A percentile compares a stretch with the other conserved stretches of the same genome.
Conservation (phyloP, 257 asterid genomes). For the Thymus quinquecostatus region DNA sequence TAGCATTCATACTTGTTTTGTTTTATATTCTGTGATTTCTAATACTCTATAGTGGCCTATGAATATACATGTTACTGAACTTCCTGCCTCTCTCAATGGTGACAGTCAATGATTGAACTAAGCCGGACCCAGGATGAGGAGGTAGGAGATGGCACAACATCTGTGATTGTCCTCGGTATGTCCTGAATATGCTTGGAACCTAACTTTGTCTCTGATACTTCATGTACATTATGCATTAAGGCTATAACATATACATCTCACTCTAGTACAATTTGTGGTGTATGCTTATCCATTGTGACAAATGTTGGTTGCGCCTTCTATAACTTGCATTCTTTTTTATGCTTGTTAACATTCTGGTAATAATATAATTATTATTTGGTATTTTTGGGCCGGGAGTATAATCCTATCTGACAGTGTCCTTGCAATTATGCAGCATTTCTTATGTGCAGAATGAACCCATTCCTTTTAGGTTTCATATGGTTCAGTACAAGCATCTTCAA, state of each 20-base stretch:
- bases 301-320: background rate
- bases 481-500: background rate
- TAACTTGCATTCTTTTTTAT: background rate
- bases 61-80: background rate
- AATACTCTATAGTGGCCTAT: constrained; percentile 1
- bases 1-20: background rate
- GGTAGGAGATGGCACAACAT: constrained; percentile 99
- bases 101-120: constrained; percentile 97
- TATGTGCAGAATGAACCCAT: background rate
- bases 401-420: constrained; percentile 11
- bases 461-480: background rate
- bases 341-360: background rate
- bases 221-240: constrained; percentile 8
- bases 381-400: background rate
- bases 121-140: constrained; percentile 99
- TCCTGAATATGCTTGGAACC: constrained; percentile 8
- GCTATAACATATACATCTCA: background rate
- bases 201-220: constrained; percentile 26
- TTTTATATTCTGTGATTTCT: no score
- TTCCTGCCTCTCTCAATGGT: constrained; percentile 29
- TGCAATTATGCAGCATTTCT: background rate
- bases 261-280: background rate
- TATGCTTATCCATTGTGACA: constrained; percentile 7
- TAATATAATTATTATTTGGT: background rate
- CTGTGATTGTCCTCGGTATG: constrained; percentile 96